phyloP scores from a whole-genome alignment of 306 rosid species.

The Quercus suber region DNA sequence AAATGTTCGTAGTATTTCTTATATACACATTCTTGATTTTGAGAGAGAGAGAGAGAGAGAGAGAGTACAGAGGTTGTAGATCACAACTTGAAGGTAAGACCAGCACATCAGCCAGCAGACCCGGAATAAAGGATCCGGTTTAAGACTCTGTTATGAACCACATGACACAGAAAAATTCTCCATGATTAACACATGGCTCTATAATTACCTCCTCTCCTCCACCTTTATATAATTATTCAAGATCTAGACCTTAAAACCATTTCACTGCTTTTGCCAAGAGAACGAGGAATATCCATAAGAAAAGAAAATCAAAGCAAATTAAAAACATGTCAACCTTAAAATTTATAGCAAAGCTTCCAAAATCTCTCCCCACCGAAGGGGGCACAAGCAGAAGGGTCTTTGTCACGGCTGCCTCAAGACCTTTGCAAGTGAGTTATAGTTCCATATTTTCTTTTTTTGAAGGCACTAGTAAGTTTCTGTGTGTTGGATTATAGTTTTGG shows the following conservation, averaged over 20 bases:
- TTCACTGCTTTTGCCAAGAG: background rate
- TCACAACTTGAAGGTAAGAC: too few relatives aligned
- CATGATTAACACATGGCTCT: slow-evolving; percentile 5
- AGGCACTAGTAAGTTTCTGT: background rate
- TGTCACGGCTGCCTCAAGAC: slow-evolving; percentile 30
- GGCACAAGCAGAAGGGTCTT: slow-evolving; percentile 15
- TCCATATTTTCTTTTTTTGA: background rate
- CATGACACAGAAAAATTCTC: slow-evolving; percentile 22
- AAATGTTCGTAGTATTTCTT: too few relatives aligned
- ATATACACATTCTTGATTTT: too few relatives aligned
- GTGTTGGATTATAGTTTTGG: too few relatives aligned
- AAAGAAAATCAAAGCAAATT: background rate
- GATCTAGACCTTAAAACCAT: background rate
- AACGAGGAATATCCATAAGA: too few relatives aligned
- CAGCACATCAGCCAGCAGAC: background rate
- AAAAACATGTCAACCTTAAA: slow-evolving; percentile 25
- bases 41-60: too few relatives aligned
- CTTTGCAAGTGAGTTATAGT: slow-evolving; percentile 39
- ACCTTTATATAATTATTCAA: background rate
- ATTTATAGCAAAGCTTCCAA: slow-evolving; percentile 21
- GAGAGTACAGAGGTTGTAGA: too few relatives aligned
- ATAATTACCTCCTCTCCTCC: background rate
- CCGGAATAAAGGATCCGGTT: background rate
- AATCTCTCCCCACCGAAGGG: background rate
- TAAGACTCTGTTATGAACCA: background rate